Base-by-base conservation (phyloP, 208 protist genomes). In the Leishmania amazonensis region DNA sequence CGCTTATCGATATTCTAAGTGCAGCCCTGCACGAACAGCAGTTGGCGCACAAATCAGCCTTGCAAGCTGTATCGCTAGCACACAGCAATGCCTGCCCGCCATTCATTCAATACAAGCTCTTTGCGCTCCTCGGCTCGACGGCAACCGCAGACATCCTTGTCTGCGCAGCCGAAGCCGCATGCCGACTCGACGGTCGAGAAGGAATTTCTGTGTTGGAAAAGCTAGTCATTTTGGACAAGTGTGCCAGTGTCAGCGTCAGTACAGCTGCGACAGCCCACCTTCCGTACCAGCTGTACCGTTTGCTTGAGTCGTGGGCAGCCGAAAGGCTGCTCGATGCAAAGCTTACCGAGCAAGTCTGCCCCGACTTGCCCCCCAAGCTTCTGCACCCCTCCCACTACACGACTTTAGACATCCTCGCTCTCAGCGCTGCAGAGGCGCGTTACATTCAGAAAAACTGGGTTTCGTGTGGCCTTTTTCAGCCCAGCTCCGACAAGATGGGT, bases 361-460 rank as follows among this genome's bases (percentile, higher is more conserved):
- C 84, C 2, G 49, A 82, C 19, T 54, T 88, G 60, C 5, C 79
- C 8, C 40, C n/a, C 8, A 80, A 77, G 42, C 58, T 81, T 4
- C 81, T 88, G 28, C 82, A 83, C 47, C 84, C 84, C 21, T 88
- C 82, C 17, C 84, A 85, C 54, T 85, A 81, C 60, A 70, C 62
- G 24, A 67, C 40, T 24, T 19, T 78, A 24, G 81, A 85, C 51
- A 81, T 85, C 45, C 68, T 85, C 3, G 76, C 81, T n/a, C 81
- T 85, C 54, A 81, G 47, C 58, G 6, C 45, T 4, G 51, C 42
- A 8, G 81, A 80, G 45, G 81, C 81, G 6, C 60, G 57, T 17
- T 85, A 78, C 42, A 81, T 85, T 49, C 76, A 72, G 7, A 45
- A 53, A 35, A 57, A 85, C 49, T 85, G 81, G 76, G 49, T 73